A percentile compares a stretch with the other conserved stretches of the same genome.
Conservation (phyloP, 805 yeast species). For the Danielia oregonensis region DNA sequence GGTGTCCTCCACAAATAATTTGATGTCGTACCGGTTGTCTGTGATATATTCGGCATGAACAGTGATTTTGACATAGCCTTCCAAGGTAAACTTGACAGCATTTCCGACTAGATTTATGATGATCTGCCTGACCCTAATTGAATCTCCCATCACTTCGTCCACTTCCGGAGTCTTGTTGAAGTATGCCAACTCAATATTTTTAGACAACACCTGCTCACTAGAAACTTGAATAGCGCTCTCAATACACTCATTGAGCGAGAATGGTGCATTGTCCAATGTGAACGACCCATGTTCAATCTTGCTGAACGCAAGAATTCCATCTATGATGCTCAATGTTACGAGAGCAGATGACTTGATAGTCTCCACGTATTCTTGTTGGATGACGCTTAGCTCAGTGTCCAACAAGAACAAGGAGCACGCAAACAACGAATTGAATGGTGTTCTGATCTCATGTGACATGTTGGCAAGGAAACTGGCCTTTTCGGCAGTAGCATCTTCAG, state of each 20-base stretch:
- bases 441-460: conserved; percentile 56
- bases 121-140: conserved; percentile 48
- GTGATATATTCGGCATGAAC: conserved; percentile 26
- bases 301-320: conserved; percentile 52
- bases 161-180: conserved; percentile 39
- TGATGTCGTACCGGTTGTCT: conserved; percentile 33
- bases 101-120: conserved; percentile 51
- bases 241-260: conserved; percentile 41
- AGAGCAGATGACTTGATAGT: conserved; percentile 49
- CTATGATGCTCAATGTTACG: conserved; percentile 50
- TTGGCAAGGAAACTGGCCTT: conserved; percentile 51
- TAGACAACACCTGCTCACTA: conserved; percentile 45
- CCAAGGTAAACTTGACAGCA: conserved; percentile 48
- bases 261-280: conserved; percentile 40
- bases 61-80: conserved; percentile 41
- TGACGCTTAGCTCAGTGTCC: conserved; percentile 41
- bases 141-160: conserved; percentile 42
- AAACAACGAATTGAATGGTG: conserved; percentile 51
- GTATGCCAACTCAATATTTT: conserved; percentile 43
- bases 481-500: conserved; percentile 52
- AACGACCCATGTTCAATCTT: conserved; percentile 55
- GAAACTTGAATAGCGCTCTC: conserved; percentile 47
- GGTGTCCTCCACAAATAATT: conserved; percentile 43
- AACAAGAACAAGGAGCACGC: conserved; percentile 47
- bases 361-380: conserved; percentile 50